Percentiles rank a stretch among this genome's conserved stretches.
phyloP scores from a whole-genome alignment of 768 basidiomycete genomes.

The Dentipellis sp. region DNA sequence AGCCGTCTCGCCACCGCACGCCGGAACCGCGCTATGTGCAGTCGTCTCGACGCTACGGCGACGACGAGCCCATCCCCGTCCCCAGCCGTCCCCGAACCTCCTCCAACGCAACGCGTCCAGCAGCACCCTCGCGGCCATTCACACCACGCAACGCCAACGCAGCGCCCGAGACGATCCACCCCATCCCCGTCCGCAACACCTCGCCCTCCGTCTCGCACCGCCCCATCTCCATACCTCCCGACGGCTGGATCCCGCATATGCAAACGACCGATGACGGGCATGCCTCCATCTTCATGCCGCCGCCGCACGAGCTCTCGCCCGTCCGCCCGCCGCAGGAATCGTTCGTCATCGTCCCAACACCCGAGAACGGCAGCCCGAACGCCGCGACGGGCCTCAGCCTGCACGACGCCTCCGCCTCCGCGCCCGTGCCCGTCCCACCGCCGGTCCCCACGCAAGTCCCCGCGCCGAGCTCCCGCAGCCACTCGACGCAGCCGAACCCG shows the following conservation, averaged over 20 bases:
- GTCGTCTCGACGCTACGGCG: neutral
- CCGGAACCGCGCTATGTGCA: neutral
- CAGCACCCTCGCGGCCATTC: neutral
- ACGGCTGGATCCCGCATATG: slow-evolving; percentile 13
- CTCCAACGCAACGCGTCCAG: neutral
- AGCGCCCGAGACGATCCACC: slow-evolving; percentile 12
- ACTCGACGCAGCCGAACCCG: slow-evolving; percentile 1
- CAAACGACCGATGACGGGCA: slow-evolving; percentile 9
- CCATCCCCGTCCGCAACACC: slow-evolving; percentile 7
- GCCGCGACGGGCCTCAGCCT: neutral
- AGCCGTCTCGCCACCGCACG: slow-evolving; percentile 2
- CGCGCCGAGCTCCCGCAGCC: no score
- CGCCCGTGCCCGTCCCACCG: no score
- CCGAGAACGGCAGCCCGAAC: slow-evolving; percentile 9
- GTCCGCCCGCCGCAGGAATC: slow-evolving; percentile 3
- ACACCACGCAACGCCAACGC: no score
- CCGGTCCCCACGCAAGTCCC: no score
- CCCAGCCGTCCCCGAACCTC: neutral
- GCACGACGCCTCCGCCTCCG: neutral
- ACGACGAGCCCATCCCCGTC: neutral
- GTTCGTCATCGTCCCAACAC: slow-evolving; percentile 6
- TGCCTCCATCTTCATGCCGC: slow-evolving; percentile 11
- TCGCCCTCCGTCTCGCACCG: slow-evolving; percentile 6
- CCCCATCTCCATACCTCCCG: slow-evolving; percentile 9
- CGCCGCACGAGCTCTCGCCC: slow-evolving; percentile 10